These are phyloP conservation scores for maize (Zea mays) DNA, from an alignment of 176 grass and related monocot species.

Conservation along the genomic window DNA sequence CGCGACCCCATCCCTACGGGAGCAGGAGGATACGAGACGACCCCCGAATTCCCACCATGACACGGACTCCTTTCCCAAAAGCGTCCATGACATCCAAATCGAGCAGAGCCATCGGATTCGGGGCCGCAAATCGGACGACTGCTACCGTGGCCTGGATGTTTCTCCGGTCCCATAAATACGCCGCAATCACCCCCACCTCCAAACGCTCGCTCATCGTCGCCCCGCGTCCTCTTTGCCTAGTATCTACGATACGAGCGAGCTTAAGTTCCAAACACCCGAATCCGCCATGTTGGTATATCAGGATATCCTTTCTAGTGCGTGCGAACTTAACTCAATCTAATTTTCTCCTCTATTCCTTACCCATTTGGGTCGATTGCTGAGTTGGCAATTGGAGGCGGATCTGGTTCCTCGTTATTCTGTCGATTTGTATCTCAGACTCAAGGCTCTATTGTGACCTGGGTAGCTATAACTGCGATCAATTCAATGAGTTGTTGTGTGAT, in stretches of 20 bases:
- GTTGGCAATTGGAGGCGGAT: too few relatives aligned
- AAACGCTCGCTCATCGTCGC: slow-evolving; percentile 41
- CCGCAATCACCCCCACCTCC: background rate
- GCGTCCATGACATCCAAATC: background rate
- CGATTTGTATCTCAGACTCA: too few relatives aligned
- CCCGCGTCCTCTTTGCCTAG: too few relatives aligned
- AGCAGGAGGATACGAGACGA: background rate
- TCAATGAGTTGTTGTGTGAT: too few relatives aligned
- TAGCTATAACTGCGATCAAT: background rate
- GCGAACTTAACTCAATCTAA: too few relatives aligned
- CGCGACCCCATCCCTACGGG: background rate
- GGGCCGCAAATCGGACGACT: slow-evolving; percentile 26
- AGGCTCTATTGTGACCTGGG: too few relatives aligned
- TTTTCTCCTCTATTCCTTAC: too few relatives aligned
- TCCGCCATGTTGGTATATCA: slow-evolving; percentile 65
- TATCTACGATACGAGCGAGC: too few relatives aligned
- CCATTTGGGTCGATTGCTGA: background rate
- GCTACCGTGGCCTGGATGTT: background rate
- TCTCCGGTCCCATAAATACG: slow-evolving; percentile 25
- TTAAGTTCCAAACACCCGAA: slow-evolving; percentile 47
- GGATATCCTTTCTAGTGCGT: slow-evolving; percentile 63
- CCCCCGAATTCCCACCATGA: background rate
- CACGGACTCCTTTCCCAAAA: background rate
- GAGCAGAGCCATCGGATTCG: slow-evolving; percentile 5
- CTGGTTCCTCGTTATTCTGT: too few relatives aligned